phyloP scores from a whole-genome alignment of 179 eudicot species.

The Sideroxylon spinosum region DNA sequence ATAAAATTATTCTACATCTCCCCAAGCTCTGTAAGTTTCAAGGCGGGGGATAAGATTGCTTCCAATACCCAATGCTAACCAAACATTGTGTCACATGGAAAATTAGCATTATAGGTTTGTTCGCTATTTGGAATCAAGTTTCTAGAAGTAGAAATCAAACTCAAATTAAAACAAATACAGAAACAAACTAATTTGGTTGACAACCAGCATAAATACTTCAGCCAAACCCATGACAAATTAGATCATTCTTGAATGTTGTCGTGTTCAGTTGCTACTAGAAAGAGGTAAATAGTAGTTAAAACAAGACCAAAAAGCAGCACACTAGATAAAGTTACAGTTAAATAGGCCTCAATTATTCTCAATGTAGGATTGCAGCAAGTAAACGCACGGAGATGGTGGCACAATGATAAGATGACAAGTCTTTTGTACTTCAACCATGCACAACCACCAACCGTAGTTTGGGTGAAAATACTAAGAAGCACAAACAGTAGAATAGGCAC shows the following conservation, averaged over 20 bases:
- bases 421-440: neutral
- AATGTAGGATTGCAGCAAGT: neutral
- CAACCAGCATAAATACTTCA: neutral
- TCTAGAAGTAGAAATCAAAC: neutral
- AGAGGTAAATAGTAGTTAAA: neutral
- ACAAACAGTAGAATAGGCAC: too few species aligned
- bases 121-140: neutral
- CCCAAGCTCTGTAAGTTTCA: neutral
- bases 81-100: neutral
- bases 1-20: neutral
- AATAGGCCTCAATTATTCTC: neutral
- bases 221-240: neutral
- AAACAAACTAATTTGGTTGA: conserved; percentile 2
- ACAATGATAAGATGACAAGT: neutral
- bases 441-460: neutral
- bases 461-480: neutral
- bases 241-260: neutral
- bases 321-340: neutral
- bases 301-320: neutral
- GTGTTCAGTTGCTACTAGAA: neutral
- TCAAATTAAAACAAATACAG: neutral
- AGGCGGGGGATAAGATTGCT: neutral
- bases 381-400: neutral
- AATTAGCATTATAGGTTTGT: neutral
- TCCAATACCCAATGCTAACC: neutral